Base-by-base conservation (phyloP, 331 rosid species). In the Telfairia occidentalis region DNA sequence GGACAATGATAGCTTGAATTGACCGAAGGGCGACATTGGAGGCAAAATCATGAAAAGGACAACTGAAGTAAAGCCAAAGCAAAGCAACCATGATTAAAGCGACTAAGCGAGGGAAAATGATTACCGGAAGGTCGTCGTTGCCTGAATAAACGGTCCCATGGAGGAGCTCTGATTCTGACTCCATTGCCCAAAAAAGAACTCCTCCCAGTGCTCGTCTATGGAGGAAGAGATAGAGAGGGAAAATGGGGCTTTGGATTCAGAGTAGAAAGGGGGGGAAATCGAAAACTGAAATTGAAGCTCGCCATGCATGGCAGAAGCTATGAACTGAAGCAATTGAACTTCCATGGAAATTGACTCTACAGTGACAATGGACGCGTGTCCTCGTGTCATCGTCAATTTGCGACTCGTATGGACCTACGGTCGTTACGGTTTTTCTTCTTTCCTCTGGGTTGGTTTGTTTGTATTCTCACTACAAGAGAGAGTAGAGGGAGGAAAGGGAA, bases 291-390 rank as follows among this genome's bases (percentile, higher is more conserved):
- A 48, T 7, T 29, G 35, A 54, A 53, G 77, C 12, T 53, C 16
- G 50, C 37, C 65, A 53, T 74, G 77, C 77, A 74, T 74, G 77
- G 77, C 77, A 19, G 67, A 9, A 30, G 49, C 49, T 43, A 53
- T 73, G 42, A 63, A 23, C 5, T 34, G 5, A 38, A 38, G n/a
- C 9, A 65, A 28, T 2, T 8, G 40, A 37, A 24, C 26, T 32
- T 52, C 34, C 8, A 19, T 30, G 19, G 32, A 52, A 16, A 26
- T 35, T 37, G 19, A 73, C 40, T n/a, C 60, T 7, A 4, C 35
- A 38, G 50, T 11, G 0, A 0, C 38, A 9, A 42, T 4, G 15
- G 57, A 69, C 74, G 18, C 37, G 32, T 69, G 74, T 69, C 74
- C 13, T 45, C 9, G 0, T 0, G 3, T 1, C 35, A 6, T 49